Percentiles rank a stretch among this genome's conserved stretches.
Conservation (phyloP, 148 eudicot species). For the Persicaria maculosa region DNA sequence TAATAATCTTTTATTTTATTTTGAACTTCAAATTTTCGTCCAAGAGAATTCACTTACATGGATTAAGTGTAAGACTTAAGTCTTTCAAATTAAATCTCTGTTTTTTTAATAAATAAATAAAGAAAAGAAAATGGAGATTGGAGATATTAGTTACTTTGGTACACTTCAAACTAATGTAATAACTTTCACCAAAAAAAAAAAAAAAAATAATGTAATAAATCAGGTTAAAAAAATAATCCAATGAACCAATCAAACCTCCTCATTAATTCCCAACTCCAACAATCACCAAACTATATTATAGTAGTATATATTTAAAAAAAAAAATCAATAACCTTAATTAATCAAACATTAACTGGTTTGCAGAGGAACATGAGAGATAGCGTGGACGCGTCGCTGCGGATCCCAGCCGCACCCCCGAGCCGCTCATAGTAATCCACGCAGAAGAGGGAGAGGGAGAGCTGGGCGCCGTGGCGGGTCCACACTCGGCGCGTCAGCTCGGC, state of each 20-base stretch:
- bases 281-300: neutral
- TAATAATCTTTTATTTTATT: no score
- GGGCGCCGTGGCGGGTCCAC: slow-evolving; percentile 59
- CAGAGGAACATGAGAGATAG: slow-evolving; percentile 77
- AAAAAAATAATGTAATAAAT: no score
- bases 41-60: no score
- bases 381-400: slow-evolving; percentile 28
- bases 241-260: neutral
- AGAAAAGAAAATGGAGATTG: no score
- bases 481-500: slow-evolving; percentile 26
- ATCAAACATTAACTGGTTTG: slow-evolving; percentile 70
- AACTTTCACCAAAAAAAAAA: no score
- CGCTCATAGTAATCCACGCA: slow-evolving; percentile 89
- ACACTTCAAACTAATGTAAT: no score
- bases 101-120: no score
- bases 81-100: no score
- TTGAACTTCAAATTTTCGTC: no score
- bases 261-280: neutral
- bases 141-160: no score
- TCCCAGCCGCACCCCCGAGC: slow-evolving; percentile 19
- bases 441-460: slow-evolving; percentile 66
- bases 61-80: no score
- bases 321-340: slow-evolving; percentile 7
- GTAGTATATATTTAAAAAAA: slow-evolving; percentile 11
- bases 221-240: neutral